Percentiles rank a stretch among this genome's conserved stretches.
phyloP scores from a whole-genome alignment of 306 rosid species.

The apple (Malus domestica) region ASM211411v1 NC_041794.1:37151001-37151500 shows the following conservation, averaged over 20 bases:
- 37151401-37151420: slow-evolving; percentile 57
- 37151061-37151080: not conserved
- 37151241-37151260: not conserved
- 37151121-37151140: not conserved
- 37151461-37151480: slow-evolving; percentile 88
- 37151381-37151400: not conserved
- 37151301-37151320: not conserved
- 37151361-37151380: not conserved
- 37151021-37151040: not conserved
- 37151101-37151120: not conserved
- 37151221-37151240: not conserved
- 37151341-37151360: not conserved
- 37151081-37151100: not conserved
- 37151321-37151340: not conserved
- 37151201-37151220: not conserved
- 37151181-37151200: not conserved
- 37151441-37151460: slow-evolving; percentile 96
- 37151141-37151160: not conserved
- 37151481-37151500: slow-evolving; percentile 79
- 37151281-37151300: not conserved
- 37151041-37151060: not conserved
- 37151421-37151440: slow-evolving; percentile 82
- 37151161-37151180: not conserved
- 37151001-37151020: not conserved
- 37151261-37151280: not conserved